phyloP scores from a whole-genome alignment of 2,329 filamentous ascomycete species.

The Penicillium vulpinum region DNA sequence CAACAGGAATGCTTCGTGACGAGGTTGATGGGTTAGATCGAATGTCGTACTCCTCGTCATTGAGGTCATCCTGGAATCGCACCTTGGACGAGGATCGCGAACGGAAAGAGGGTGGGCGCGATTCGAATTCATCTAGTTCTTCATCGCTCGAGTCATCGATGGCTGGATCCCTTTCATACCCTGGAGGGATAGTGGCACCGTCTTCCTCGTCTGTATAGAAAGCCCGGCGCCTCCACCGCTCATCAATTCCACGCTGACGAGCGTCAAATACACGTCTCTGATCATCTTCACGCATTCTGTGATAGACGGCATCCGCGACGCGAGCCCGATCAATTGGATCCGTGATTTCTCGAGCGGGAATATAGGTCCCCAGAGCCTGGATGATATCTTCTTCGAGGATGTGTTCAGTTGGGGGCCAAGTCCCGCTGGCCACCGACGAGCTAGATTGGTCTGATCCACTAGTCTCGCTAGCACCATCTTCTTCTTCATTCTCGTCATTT shows the following conservation, averaged over 20 bases:
- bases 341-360: constrained; percentile 45
- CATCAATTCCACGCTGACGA: constrained; percentile 54
- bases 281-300: constrained; percentile 43
- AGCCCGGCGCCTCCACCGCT: constrained; percentile 73
- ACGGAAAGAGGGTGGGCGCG: constrained; percentile 50
- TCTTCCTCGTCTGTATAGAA: constrained; percentile 89
- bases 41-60: constrained; percentile 68
- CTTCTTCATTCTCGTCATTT: constrained; percentile 18
- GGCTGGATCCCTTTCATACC: constrained; percentile 53
- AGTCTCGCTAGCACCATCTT: constrained; percentile 22
- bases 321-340: constrained; percentile 44
- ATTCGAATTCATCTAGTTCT: constrained; percentile 48
- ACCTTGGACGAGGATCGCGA: constrained; percentile 79
- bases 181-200: constrained; percentile 64
- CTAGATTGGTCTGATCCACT: constrained; percentile 26
- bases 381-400: constrained; percentile 45
- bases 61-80: constrained; percentile 69
- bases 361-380: constrained; percentile 43
- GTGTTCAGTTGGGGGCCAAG: constrained; percentile 44
- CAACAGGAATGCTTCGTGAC: constrained; percentile 64
- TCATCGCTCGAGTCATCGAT: constrained; percentile 51
- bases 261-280: constrained; percentile 39
- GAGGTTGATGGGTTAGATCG: constrained; percentile 72
- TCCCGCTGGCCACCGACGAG: constrained; percentile 31
- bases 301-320: constrained; percentile 40